phyloP scores from a whole-genome alignment of 768 basidiomycete genomes.

The Suillus alpinus region DNA sequence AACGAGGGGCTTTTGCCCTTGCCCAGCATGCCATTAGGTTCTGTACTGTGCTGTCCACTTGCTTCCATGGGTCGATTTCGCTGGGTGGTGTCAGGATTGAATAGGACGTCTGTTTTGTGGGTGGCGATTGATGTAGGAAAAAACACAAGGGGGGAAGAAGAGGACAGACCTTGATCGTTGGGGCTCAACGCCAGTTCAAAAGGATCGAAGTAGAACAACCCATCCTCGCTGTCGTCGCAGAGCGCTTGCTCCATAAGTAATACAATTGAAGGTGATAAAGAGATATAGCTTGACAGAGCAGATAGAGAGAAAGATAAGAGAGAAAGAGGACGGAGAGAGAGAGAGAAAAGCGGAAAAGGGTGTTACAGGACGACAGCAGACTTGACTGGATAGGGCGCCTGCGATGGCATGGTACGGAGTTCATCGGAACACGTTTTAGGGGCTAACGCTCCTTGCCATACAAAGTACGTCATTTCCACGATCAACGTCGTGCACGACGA shows the following conservation, averaged over 20 bases:
- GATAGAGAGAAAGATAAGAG: constrained; percentile 18
- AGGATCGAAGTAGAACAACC: constrained; percentile 50
- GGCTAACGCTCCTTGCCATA: neutral
- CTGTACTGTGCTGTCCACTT: constrained; percentile 12
- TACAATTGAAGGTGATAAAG: constrained; percentile 15
- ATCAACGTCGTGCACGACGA: neutral
- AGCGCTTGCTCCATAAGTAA: constrained; percentile 34
- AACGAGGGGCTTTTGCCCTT: constrained; percentile 59
- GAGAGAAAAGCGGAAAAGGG: neutral
- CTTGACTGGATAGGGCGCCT: constrained; percentile 19
- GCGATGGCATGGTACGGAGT: neutral
- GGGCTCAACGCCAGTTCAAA: constrained; percentile 30
- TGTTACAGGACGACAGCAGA: constrained; percentile 21
- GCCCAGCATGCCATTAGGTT: constrained; percentile 31
- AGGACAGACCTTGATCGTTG: constrained; percentile 3
- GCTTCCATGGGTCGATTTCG: neutral
- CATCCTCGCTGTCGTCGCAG: constrained; percentile 53
- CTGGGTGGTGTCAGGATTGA: neutral
- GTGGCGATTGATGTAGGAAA: constrained; percentile 7
- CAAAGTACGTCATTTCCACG: neutral
- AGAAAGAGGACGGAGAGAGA: constrained; percentile 7
- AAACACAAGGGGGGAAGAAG: constrained; percentile 8
- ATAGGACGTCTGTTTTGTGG: constrained; percentile 1
- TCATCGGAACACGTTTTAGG: constrained; percentile 1
- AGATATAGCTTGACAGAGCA: constrained; percentile 10